Evolutionary conservation across 805 yeast genomes (phyloP), one percentile per base, ranked within the genome.

Genomic region (Candida ipomoeae): DNA sequence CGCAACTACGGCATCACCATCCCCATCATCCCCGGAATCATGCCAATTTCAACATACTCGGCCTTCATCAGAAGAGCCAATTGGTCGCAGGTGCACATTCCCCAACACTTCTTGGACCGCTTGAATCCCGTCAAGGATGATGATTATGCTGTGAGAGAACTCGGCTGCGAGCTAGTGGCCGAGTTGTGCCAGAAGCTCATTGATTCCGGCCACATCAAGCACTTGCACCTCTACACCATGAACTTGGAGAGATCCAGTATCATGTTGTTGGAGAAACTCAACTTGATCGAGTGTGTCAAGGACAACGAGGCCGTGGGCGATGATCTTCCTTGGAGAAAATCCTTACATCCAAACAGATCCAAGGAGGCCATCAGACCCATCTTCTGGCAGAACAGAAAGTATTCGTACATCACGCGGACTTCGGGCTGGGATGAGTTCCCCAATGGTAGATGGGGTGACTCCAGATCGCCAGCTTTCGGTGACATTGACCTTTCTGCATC

Each of bases 381-480:
- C 55, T 92, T 92, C 69, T 92, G 98, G 98, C 87, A 89, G 65
- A 87, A 89, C 67, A 82, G 97, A 73, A 91, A 91, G 62, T 87
- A 86, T 67, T 84, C 96, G 14, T 92, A 92, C 66, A 83, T 89
- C 54, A 80, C 89, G 44, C 80, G 98, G 67, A 92, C 97, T 7
- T 82, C 94, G 23, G 85, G 86, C 50, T 94, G 99, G 90, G 99
- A 94, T 70, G 99, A 94, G 68, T 94, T 92, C 64, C 99, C 99
- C 46, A 94, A 92, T 68, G 99, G 99, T 53, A 79, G 99, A 72
- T 94, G 97, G 91, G 99, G 99, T 62, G 97, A 94, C 66, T 88
- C 97, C 3, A 78, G 96, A 52, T 94, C 98, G 40, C 99, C 99
- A 4, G 98, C 98, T 1, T 91, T 87, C 70, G 96, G 96, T 61